A percentile compares a stretch with the other conserved stretches of the same genome.
phyloP scores from a whole-genome alignment of 2,329 filamentous ascomycete genomes.

The Macrophomina tecta region DNA sequence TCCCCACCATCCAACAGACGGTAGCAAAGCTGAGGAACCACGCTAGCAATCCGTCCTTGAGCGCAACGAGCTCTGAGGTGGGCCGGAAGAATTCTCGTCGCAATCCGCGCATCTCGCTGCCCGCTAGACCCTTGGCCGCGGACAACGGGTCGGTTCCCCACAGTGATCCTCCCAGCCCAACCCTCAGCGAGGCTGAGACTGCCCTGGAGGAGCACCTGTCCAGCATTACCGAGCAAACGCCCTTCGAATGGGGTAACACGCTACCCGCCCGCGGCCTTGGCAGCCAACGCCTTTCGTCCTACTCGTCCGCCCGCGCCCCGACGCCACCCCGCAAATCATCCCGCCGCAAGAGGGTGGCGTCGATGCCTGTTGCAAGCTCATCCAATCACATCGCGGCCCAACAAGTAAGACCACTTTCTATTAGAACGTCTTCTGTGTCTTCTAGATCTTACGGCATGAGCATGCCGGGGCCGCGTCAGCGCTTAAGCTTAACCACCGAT shows the following conservation, averaged over 20 bases:
- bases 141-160: slow-evolving; percentile 23
- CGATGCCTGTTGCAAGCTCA: slow-evolving; percentile 32
- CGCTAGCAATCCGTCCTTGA: not conserved
- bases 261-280: slow-evolving; percentile 20
- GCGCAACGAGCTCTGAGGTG: not conserved
- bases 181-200: slow-evolving; percentile 54
- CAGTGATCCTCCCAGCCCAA: slow-evolving; percentile 45
- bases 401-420: slow-evolving; percentile 24
- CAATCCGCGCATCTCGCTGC: slow-evolving; percentile 2
- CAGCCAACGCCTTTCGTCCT: slow-evolving; percentile 7
- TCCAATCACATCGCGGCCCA: slow-evolving; percentile 39
- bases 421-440: slow-evolving; percentile 18
- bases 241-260: slow-evolving; percentile 25
- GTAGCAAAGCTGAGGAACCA: slow-evolving; percentile 5
- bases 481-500: not conserved
- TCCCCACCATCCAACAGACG: not conserved
- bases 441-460: slow-evolving; percentile 9
- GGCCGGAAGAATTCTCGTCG: slow-evolving; percentile 15
- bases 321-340: slow-evolving; percentile 21
- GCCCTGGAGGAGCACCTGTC: slow-evolving; percentile 36
- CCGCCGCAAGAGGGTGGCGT: slow-evolving; percentile 19
- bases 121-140: slow-evolving; percentile 1
- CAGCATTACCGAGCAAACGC: slow-evolving; percentile 14
- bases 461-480: slow-evolving; percentile 20
- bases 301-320: not conserved